Evolutionary conservation across 75 land plant genomes (phyloP).

Genomic region (Sequoiadendron giganteum): DNA sequence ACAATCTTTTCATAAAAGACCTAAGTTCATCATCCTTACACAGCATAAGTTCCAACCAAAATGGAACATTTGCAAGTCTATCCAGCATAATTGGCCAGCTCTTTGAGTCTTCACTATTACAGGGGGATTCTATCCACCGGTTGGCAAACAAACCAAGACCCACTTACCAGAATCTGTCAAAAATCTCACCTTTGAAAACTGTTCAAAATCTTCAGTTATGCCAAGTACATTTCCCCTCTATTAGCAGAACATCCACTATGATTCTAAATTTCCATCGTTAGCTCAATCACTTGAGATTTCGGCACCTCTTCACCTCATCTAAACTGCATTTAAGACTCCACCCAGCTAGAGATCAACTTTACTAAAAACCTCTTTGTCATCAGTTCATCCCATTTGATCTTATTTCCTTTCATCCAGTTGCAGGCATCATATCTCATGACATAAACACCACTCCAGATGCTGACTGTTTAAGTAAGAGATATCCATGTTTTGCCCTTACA

Average conservation of each 20-base stretch:
- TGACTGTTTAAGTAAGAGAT: neutral
- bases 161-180: neutral
- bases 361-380: neutral
- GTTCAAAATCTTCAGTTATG: neutral
- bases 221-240: neutral
- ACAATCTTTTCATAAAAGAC: neutral
- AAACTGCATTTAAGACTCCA: no score
- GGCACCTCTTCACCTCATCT: neutral
- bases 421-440: neutral
- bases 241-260: neutral
- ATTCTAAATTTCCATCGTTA: neutral
- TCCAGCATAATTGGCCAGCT: neutral
- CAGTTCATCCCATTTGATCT: neutral
- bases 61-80: neutral
- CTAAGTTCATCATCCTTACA: neutral
- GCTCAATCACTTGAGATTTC: neutral
- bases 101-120: neutral
- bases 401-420: neutral
- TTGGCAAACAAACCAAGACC: neutral
- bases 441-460: neutral
- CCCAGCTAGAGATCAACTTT: neutral
- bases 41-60: neutral
- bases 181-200: neutral
- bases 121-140: neutral
- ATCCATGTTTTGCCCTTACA: neutral